Evolutionary conservation across 2,329 filamentous ascomycete species (phyloP), one percentile per base, ranked within the genome.

Genomic region (Claviceps sp.): DNA sequence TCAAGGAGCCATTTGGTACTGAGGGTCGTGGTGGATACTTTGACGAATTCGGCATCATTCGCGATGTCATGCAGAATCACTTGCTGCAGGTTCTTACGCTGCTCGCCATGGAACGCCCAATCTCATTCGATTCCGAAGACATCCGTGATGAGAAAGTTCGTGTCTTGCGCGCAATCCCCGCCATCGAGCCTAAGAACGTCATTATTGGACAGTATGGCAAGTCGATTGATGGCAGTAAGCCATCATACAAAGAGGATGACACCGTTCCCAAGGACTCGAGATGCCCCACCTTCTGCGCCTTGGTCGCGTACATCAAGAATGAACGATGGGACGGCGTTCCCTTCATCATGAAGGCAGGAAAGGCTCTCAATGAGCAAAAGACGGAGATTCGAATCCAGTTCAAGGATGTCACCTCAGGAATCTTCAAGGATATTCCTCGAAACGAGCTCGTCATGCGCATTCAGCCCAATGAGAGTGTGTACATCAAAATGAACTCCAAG

Each of bases 401-500:
- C 84, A 95, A 95, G 78, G 93, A 98, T 67, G 93, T 98, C 58
- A 97, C 93, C 22, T 96, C 90, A 48, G 93, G 94, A 60, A 98
- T 98, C 71, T 98, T 98, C 77, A 97, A 97, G 80, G 91, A 98
- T 68, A 98, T 98, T 65, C 94, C 93, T 55, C 86, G 94, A 61
- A 98, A 98, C 76, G 93, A 98, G 75, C 85, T 98, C 59, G 93
- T 98, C 64, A 96, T 98, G 76, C 90, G 93, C 60, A 95, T 98
- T 59, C 93, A 98, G 76, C 93, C 93, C 62, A 98, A 98, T 75
- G 93, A 98, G 79, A 95, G 88, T 67, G 90, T 98, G 60, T 98
- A 98, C 75, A 95, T 97, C 72, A 98, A 98, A 83, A 98, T 98
- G 93, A 98, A 98, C 84, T 97, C 91, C 34, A 98, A 98, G 79